Percentiles rank a stretch among this genome's conserved stretches.
These are phyloP conservation scores for Kluyveromyces sp. DNA, from an alignment of 1,139 yeast genomes.

Conservation along the genomic window DNA sequence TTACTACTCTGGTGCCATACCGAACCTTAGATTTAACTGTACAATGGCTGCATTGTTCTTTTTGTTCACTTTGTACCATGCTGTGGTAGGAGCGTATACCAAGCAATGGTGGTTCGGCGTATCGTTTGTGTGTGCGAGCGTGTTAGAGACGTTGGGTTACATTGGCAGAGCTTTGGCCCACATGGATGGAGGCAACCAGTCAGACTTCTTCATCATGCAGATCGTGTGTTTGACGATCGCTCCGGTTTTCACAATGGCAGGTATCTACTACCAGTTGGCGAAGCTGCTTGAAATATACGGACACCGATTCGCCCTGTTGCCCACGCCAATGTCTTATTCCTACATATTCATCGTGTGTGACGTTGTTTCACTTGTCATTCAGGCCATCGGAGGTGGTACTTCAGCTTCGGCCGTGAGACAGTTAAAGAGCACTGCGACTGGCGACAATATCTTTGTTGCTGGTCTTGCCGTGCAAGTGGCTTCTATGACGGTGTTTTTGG, in stretches of 20 bases:
- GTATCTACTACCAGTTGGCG: slow-evolving; percentile 70
- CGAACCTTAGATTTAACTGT: slow-evolving; percentile 35
- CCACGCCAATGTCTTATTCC: slow-evolving; percentile 66
- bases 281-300: slow-evolving; percentile 70
- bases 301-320: slow-evolving; percentile 48
- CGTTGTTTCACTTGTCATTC: slow-evolving; percentile 60
- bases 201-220: slow-evolving; percentile 53
- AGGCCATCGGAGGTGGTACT: slow-evolving; percentile 78
- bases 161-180: slow-evolving; percentile 50
- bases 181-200: slow-evolving; percentile 33
- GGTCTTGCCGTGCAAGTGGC: slow-evolving; percentile 77
- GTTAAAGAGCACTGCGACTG: slow-evolving; percentile 38
- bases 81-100: slow-evolving; percentile 38
- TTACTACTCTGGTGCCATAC: slow-evolving; percentile 25
- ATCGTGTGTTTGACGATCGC: slow-evolving; percentile 67
- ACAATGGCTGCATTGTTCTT: slow-evolving; percentile 46
- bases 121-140: slow-evolving; percentile 53
- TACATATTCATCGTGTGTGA: slow-evolving; percentile 63
- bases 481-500: slow-evolving; percentile 59
- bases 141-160: slow-evolving; percentile 67
- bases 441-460: slow-evolving; percentile 72
- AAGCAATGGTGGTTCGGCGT: slow-evolving; percentile 71
- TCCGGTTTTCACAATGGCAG: slow-evolving; percentile 88
- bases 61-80: slow-evolving; percentile 37
- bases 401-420: slow-evolving; percentile 44